A percentile compares a stretch with the other conserved stretches of the same genome.
These are phyloP conservation scores for Trichoderma atrobrunneum DNA, from an alignment of 2,329 filamentous ascomycete species.

Conservation along the genomic window DNA sequence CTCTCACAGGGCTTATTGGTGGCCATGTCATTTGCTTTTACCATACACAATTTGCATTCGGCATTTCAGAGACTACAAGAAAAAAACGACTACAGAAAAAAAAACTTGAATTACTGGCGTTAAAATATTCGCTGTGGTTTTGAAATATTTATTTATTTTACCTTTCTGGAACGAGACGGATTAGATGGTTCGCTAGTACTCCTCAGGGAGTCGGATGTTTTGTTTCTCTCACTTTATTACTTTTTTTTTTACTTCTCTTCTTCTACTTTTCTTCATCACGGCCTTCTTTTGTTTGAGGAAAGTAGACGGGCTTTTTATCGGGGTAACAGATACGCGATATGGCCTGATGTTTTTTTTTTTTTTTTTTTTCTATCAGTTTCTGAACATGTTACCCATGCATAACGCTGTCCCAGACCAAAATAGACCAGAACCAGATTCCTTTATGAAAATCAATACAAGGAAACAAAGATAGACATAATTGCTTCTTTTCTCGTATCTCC, in stretches of 20 bases:
- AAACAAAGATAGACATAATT: background rate
- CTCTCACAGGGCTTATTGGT: background rate
- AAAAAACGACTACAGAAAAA: background rate
- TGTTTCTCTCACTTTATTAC: background rate
- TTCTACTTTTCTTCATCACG: background rate
- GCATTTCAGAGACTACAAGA: background rate
- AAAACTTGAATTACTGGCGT: background rate
- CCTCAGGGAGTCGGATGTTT: slow-evolving; percentile 21
- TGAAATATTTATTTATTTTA: background rate
- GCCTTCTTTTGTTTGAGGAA: background rate
- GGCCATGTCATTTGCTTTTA: slow-evolving; percentile 8
- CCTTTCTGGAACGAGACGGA: slow-evolving; percentile 15
- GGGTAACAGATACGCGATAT: background rate
- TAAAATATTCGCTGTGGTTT: slow-evolving; percentile 2
- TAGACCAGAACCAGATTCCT: background rate
- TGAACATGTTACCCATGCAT: background rate
- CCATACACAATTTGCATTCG: background rate
- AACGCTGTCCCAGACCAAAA: background rate
- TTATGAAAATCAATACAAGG: background rate
- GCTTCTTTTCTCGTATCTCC: background rate
- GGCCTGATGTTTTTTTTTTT: too few relatives aligned
- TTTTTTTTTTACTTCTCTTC: background rate
- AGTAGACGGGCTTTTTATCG: background rate
- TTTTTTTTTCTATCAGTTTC: background rate
- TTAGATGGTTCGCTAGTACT: slow-evolving; percentile 23